phyloP scores from a whole-genome alignment of 2,329 filamentous ascomycete species.

The Cercospora sp. region DNA sequence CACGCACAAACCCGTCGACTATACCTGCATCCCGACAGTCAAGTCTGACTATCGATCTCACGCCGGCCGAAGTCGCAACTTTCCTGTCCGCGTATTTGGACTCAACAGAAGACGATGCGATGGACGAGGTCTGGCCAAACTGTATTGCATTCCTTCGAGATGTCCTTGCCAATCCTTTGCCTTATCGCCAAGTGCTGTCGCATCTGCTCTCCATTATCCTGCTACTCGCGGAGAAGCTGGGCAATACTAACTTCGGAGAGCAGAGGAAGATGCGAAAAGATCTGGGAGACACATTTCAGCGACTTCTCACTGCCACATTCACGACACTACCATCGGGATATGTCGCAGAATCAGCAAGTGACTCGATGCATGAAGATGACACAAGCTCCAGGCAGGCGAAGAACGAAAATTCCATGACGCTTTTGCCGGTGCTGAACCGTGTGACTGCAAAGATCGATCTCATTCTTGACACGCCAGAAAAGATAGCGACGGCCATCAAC shows the following conservation, averaged over 20 bases:
- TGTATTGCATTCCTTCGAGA: conserved; percentile 89
- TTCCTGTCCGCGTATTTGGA: conserved; percentile 89
- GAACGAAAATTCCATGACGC: conserved; percentile 62
- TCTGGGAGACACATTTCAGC: conserved; percentile 84
- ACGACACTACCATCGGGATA: conserved; percentile 55
- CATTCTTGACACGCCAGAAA: conserved; percentile 81
- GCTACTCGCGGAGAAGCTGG: conserved; percentile 89
- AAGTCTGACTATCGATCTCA: conserved; percentile 80
- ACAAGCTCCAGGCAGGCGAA: conserved; percentile 39
- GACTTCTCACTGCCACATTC: conserved; percentile 88
- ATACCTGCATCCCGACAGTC: conserved; percentile 80
- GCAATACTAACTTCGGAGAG: conserved; percentile 97
- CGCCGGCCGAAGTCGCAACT: conserved; percentile 78
- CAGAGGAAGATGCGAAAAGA: conserved; percentile 89
- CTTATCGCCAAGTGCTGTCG: conserved; percentile 86
- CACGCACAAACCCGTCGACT: conserved; percentile 79
- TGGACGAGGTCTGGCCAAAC: conserved; percentile 97
- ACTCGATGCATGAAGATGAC: conserved; percentile 35
- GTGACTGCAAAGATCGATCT: conserved; percentile 79
- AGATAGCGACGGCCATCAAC: conserved; percentile 72
- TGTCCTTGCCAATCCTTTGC: conserved; percentile 87
- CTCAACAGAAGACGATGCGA: conserved; percentile 91
- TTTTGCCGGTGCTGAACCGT: conserved; percentile 74
- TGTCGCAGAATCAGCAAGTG: conserved; percentile 22
- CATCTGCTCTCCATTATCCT: conserved; percentile 84